A percentile compares a stretch with the other conserved stretches of the same genome.
phyloP scores from a whole-genome alignment of 192 early-diverging fungal genomes.

The Coemansia biformis region DNA sequence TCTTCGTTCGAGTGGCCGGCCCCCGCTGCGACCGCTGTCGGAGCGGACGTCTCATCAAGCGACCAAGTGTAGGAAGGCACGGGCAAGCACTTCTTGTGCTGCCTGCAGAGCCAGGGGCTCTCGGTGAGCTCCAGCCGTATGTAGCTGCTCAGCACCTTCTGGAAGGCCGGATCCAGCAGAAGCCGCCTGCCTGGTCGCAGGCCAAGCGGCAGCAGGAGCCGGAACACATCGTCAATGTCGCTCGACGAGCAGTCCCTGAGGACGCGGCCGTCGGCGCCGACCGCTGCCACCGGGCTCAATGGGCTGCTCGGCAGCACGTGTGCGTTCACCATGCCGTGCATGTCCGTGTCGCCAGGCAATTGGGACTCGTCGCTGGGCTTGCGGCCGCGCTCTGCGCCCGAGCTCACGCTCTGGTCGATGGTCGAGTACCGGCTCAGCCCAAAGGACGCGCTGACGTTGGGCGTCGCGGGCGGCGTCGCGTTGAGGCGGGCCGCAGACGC shows the following conservation, averaged over 20 bases:
- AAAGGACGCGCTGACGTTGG: constrained; percentile 2
- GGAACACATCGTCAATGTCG: constrained; percentile 32
- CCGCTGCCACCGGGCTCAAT: constrained; percentile 24
- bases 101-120: constrained; percentile 38
- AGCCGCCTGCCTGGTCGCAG: constrained; percentile 10
- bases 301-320: constrained; percentile 14
- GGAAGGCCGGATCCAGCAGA: constrained; percentile 47
- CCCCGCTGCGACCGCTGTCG: not conserved
- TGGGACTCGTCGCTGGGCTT: constrained; percentile 2
- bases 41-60: constrained; percentile 1
- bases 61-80: constrained; percentile 25
- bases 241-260: constrained; percentile 7
- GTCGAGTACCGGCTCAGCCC: constrained; percentile 22
- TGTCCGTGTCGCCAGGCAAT: no score
- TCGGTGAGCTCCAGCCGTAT: constrained; percentile 29
- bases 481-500: constrained; percentile 9
- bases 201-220: constrained; percentile 30
- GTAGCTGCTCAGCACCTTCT: constrained; percentile 34
- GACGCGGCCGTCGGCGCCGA: constrained; percentile 31
- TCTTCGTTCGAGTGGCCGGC: not conserved
- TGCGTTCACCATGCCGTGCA: constrained; percentile 6
- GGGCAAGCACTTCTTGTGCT: constrained; percentile 14
- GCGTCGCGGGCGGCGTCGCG: constrained; percentile 19
- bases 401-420: constrained; percentile 5
- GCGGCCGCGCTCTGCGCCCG: constrained; percentile 2